These are phyloP conservation scores for Candida sanyaensis DNA, from an alignment of 1,139 yeast genomes.

Conservation along the genomic window DNA sequence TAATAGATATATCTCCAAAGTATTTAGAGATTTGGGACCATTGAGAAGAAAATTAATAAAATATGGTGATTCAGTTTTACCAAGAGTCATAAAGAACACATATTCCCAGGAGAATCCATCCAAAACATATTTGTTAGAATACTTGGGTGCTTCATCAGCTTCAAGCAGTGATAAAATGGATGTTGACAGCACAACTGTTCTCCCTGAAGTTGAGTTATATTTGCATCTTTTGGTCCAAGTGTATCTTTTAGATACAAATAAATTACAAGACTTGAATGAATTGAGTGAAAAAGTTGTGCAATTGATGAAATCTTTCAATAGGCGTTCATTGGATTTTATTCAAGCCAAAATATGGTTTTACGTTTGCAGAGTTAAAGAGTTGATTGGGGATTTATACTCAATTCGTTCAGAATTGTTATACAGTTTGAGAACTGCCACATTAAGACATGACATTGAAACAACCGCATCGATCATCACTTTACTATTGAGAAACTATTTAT, in stretches of 20 bases:
- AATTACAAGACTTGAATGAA: constrained; percentile 48
- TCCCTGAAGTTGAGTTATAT: constrained; percentile 80
- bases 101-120: constrained; percentile 41
- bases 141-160: constrained; percentile 19
- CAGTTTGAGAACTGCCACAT: constrained; percentile 83
- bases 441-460: constrained; percentile 91
- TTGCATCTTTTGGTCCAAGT: constrained; percentile 79
- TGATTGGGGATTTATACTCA: constrained; percentile 56
- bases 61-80: constrained; percentile 43
- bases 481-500: constrained; percentile 76
- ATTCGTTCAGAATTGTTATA: constrained; percentile 70
- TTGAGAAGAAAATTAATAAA: constrained; percentile 66
- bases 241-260: constrained; percentile 64
- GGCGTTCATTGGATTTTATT: constrained; percentile 82
- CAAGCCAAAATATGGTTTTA: constrained; percentile 95
- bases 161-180: constrained; percentile 21
- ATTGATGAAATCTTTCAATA: constrained; percentile 65
- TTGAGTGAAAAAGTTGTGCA: constrained; percentile 58
- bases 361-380: constrained; percentile 77
- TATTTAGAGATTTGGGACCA: constrained; percentile 78
- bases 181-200: constrained; percentile 4
- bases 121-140: constrained; percentile 44
- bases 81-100: constrained; percentile 51
- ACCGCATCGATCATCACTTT: constrained; percentile 85
- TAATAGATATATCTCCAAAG: constrained; percentile 84